A percentile compares a stretch with the other conserved stretches of the same genome.
Conservation (phyloP, 495 filamentous ascomycete genomes). For the Daldinia decipiens region DNA sequence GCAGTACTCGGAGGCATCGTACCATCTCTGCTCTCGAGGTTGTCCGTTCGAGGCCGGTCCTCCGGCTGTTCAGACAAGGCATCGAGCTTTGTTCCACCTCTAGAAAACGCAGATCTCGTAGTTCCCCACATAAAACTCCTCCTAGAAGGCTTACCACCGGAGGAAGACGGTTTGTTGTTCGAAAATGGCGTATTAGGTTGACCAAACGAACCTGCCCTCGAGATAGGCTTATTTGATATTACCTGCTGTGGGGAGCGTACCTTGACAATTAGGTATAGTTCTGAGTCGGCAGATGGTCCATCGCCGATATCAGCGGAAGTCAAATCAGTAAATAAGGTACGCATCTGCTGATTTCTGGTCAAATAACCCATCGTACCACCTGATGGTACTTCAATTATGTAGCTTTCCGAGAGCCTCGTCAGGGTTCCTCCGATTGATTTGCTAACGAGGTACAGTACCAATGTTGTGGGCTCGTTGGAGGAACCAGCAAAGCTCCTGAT, state of each 20-base stretch:
- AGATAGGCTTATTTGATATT: constrained; percentile 56
- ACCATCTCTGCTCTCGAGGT: constrained; percentile 56
- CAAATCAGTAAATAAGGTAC: constrained; percentile 88
- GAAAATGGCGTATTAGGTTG: constrained; percentile 50
- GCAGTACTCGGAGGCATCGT: constrained; percentile 64
- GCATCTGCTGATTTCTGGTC: constrained; percentile 71
- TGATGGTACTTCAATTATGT: constrained; percentile 79
- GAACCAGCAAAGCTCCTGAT: constrained; percentile 81
- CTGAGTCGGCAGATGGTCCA: constrained; percentile 67
- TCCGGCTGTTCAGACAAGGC: constrained; percentile 60
- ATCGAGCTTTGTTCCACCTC: constrained; percentile 59
- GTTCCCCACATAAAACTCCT: constrained; percentile 86
- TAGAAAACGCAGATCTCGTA: constrained; percentile 59
- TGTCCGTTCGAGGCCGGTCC: constrained; percentile 48
- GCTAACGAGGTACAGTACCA: constrained; percentile 82
- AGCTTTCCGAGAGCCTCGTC: constrained; percentile 82
- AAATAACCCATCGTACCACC: constrained; percentile 71
- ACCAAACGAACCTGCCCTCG: constrained; percentile 55
- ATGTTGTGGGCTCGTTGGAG: constrained; percentile 73
- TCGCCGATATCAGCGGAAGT: constrained; percentile 86
- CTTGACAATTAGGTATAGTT: constrained; percentile 86
- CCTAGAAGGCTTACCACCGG: constrained; percentile 69
- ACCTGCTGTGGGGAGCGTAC: constrained; percentile 72
- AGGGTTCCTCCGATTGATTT: constrained; percentile 69
- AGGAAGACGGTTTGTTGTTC: constrained; percentile 57